A percentile compares a stretch with the other conserved stretches of the same genome.
phyloP scores from a whole-genome alignment of 345 rosid genomes.

The Acer yangbiense region DNA sequence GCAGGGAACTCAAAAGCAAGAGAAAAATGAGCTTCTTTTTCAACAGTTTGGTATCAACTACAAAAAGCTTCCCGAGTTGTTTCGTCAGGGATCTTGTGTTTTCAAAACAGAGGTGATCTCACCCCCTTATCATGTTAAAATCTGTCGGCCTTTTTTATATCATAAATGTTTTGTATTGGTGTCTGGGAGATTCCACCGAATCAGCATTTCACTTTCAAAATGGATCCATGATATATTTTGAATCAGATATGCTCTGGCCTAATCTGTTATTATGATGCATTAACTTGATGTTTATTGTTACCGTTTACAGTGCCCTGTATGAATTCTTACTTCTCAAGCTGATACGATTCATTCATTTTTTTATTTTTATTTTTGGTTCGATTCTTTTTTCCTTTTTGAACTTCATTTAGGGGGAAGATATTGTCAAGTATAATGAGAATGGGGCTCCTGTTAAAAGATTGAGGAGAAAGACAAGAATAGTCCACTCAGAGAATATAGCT shows the following conservation, averaged over 20 bases:
- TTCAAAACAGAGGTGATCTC: conserved; percentile 65
- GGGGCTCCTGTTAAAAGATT: conserved; percentile 75
- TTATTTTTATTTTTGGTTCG: neutral
- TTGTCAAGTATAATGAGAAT: conserved; percentile 65
- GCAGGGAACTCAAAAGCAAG: conserved; percentile 79
- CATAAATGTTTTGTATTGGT: neutral
- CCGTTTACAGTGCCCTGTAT: neutral
- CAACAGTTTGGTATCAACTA: conserved; percentile 80
- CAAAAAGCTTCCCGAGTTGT: conserved; percentile 61
- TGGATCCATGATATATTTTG: neutral
- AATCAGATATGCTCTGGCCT: neutral
- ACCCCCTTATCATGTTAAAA: neutral
- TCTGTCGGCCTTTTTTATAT: neutral
- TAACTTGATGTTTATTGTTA: neutral
- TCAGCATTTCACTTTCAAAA: neutral
- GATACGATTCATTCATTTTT: neutral
- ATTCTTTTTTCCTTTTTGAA: conserved; percentile 9
- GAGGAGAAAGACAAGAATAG: conserved; percentile 54
- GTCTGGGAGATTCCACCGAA: neutral
- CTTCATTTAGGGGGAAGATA: conserved; percentile 63
- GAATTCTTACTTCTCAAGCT: neutral
- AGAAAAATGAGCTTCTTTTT: conserved; percentile 81
- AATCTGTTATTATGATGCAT: neutral
- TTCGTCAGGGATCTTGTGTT: conserved; percentile 88
- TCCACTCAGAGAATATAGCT: conserved; percentile 63